Conservation (phyloP, 2,329 filamentous ascomycete species). For the Ceratocystis lukuohia region DNA sequence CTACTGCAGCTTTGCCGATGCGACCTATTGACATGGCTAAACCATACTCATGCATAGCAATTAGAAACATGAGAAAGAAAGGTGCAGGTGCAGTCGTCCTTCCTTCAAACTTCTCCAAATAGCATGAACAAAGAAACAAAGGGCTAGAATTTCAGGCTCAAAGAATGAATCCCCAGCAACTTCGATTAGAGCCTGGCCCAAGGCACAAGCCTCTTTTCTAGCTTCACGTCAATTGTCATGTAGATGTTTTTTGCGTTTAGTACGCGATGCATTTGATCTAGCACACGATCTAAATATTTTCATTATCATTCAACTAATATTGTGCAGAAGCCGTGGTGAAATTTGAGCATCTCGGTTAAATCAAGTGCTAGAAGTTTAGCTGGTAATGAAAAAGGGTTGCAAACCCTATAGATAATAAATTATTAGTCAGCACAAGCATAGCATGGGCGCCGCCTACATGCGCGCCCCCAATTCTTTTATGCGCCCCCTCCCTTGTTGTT, state of each 20-base stretch:
- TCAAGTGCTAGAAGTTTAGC: not conserved
- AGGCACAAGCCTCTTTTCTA: not conserved
- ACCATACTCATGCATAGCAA: not conserved
- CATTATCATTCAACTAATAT: not conserved
- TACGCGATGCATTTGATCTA: not conserved
- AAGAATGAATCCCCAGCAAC: not conserved
- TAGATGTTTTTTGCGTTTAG: not conserved
- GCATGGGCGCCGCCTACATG: no score
- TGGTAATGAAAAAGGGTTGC: not conserved
- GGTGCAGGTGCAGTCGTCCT: not conserved
- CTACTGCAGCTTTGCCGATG: not conserved
- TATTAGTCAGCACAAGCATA: not conserved
- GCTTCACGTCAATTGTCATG: no score
- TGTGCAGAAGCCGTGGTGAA: not conserved
- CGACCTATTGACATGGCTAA: not conserved
- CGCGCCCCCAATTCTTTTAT: no score
- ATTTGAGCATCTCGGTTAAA: no score
- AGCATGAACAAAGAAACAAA: not conserved
- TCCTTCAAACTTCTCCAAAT: not conserved
- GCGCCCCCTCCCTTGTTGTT: no score
- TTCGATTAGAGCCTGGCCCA: not conserved
- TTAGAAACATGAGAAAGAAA: not conserved
- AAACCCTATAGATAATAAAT: not conserved
- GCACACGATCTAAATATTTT: not conserved
- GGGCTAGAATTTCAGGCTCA: not conserved